Evolutionary conservation across 73 alveolate genomes (phyloP).

Genomic region (Diophrys sp.): DNA sequence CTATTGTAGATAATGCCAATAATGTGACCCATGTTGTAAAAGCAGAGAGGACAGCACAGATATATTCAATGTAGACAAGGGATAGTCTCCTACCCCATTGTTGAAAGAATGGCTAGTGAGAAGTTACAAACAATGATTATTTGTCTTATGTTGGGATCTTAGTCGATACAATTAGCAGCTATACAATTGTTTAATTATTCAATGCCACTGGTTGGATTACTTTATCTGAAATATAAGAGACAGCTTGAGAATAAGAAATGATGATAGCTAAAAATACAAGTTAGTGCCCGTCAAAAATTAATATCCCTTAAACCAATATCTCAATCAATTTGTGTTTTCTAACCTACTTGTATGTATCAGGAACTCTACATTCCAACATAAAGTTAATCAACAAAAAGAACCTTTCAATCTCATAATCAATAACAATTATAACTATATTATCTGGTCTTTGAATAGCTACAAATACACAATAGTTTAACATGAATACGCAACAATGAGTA

Average conservation of each 20-base stretch:
- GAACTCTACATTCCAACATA: slow-evolving; percentile 81
- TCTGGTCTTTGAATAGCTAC: slow-evolving; percentile 40
- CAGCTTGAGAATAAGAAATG: slow-evolving; percentile 85
- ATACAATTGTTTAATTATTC: slow-evolving; percentile 57
- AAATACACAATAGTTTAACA: slow-evolving; percentile 43
- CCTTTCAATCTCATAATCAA: slow-evolving; percentile 44
- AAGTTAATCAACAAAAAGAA: slow-evolving; percentile 56
- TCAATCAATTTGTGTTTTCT: slow-evolving; percentile 72
- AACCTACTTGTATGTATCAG: slow-evolving; percentile 76
- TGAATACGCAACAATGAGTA: slow-evolving; percentile 52
- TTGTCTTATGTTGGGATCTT: slow-evolving; percentile 55
- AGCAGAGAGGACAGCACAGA: slow-evolving; percentile 82
- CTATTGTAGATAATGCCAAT: slow-evolving; percentile 78
- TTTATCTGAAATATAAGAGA: slow-evolving; percentile 65
- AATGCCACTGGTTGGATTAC: slow-evolving; percentile 19
- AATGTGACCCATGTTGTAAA: slow-evolving; percentile 84
- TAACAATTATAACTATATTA: not conserved
- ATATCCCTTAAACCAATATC: slow-evolving; percentile 74
- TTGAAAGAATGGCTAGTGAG: slow-evolving; percentile 86
- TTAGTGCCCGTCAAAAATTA: slow-evolving; percentile 74
- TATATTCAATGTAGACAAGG: slow-evolving; percentile 75
- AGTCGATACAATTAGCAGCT: slow-evolving; percentile 56
- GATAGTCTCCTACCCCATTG: slow-evolving; percentile 91
- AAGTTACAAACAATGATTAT: slow-evolving; percentile 78
- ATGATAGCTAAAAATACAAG: slow-evolving; percentile 83